Evolutionary conservation across 2,329 filamentous ascomycete species (phyloP), one percentile per base, ranked within the genome.

Genomic region (Xylariomycetidae sp.): DNA sequence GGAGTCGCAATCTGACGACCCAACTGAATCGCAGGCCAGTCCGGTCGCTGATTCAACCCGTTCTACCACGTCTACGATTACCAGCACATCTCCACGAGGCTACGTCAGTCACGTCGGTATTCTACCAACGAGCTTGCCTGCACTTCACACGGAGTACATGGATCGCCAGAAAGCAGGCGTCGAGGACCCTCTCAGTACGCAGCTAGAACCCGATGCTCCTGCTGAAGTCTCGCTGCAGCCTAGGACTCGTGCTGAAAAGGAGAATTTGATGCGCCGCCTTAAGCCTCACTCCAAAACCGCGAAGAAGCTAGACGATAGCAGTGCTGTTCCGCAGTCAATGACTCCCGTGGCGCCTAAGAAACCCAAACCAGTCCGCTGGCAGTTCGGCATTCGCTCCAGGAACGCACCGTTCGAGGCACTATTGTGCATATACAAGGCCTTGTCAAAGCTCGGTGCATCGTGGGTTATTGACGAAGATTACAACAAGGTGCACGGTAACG

Each of bases 331-430:
- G 4, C 74, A 79, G 37, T 70, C 72, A 14, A 71, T 82, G 65
- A 82, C 78, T 3, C 77, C 77, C 1, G 73, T 80, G 30, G 77
- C 80, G 3, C 59, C 69, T 4, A 88, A 85, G 66, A 88, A 86
- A 58, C 64, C 72, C 5, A 88, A 86, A 53, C 85, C 85, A 1
- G 86, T 89, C 12, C 87, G 90, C 46, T 98, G 92, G 92, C 92
- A 98, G 58, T 98, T 98, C 56, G 92, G 92, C 36, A 98, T 98
- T 41, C 79, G 92, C 23, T 95, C 88, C 28, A 80, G 92, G 30
- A 98, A 97, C 53, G 85, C 88, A 36, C 92, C 92, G 1, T 88
- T 89, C 51, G 92, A 98, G 59, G 92, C 92, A 0, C 84, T 98
- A 60, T 69, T 94, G 16, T 96, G 90, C 52, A 92, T 98, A 36